Evolutionary conservation across 768 basidiomycete genomes (phyloP), one percentile per base, ranked within the genome.

Genomic region (Collybia sordida): DNA sequence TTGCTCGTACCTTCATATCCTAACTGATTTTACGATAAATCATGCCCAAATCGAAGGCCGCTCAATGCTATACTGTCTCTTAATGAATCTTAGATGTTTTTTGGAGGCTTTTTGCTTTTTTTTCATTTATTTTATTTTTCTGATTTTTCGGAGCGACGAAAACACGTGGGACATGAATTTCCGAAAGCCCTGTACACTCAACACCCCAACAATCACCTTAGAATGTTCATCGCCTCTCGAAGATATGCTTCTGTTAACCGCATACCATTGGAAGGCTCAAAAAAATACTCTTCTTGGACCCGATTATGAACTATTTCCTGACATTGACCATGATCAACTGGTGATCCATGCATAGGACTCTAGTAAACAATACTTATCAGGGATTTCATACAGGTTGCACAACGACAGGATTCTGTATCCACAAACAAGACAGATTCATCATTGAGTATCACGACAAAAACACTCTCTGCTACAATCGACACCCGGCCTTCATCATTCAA

Each of bases 251-350:
- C 67, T 73, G 12, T 56, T 71, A 3, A 61, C 63, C 9, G 57
- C 67, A 18, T 69, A 63, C 24, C 65, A 75, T 40, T 63, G 63
- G 57, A 64, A 61, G 48, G 59, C 57, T 5, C 59, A 62, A 38
- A 52, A 52, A 28, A 39, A 39, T 17, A 54, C 55, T 19, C 42
- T 45, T 23, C 47, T 45, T 15, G 71, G 59, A 39, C 68, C 59
- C 15, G 50, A 56, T 25, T 70, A 66, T 34, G 65, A 70, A 35
- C 51, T 68, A 18, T 70, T 61, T 41, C 68, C 68, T 35, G 61
- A 59, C 34, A 47, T 66, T 24, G 60, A 64, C 22, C 19, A 50
- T 3, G 22, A 55, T 28, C 25, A 49, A 4, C 39, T 62, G 36
- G 66, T 66, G 17, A 28, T 38, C 52, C n/a, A 18, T 14, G 19